A percentile compares a stretch with the other conserved stretches of the same genome.
Evolutionary conservation across 345 rosid genomes (phyloP).

Genomic region (Erodium maritimum): DNA sequence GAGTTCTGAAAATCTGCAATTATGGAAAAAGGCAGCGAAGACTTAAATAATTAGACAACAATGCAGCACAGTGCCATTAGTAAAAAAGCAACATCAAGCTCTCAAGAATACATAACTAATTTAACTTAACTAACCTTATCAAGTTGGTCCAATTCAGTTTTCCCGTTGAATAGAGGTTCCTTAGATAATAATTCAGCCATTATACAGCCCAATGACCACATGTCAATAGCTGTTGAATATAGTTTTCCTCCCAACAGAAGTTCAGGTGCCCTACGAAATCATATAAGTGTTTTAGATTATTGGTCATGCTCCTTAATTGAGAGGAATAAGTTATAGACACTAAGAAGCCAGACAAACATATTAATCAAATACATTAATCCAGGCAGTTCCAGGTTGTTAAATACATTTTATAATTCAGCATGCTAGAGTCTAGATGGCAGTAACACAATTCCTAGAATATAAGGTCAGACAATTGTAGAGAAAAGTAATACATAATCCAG

Average conservation of each 20-base stretch:
- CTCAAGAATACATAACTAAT: background rate
- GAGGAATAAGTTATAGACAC: too few species aligned
- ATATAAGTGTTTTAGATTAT: background rate
- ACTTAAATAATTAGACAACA: background rate
- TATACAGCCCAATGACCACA: conserved; percentile 99
- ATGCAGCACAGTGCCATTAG: background rate
- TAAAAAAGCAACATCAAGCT: background rate
- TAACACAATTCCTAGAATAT: background rate
- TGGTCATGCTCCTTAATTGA: background rate
- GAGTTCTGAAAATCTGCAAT: conserved; percentile 71
- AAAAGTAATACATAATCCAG: background rate
- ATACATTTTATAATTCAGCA: background rate
- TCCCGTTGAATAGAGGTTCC: conserved; percentile 87
- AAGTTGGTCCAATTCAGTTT: conserved; percentile 91
- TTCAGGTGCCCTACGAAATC: conserved; percentile 85
- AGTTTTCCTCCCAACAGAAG: conserved; percentile 88
- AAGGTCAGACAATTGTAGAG: background rate
- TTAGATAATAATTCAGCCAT: conserved; percentile 92
- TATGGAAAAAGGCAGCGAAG: background rate
- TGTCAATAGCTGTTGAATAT: conserved; percentile 97
- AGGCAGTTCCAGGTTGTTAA: background rate
- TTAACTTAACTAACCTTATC: conserved; percentile 57
- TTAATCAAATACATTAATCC: background rate
- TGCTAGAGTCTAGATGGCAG: background rate
- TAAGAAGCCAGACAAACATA: background rate